Evolutionary conservation across 2,329 filamentous ascomycete species (phyloP), one percentile per base, ranked within the genome.

Genomic region (Colletotrichum cereale): DNA sequence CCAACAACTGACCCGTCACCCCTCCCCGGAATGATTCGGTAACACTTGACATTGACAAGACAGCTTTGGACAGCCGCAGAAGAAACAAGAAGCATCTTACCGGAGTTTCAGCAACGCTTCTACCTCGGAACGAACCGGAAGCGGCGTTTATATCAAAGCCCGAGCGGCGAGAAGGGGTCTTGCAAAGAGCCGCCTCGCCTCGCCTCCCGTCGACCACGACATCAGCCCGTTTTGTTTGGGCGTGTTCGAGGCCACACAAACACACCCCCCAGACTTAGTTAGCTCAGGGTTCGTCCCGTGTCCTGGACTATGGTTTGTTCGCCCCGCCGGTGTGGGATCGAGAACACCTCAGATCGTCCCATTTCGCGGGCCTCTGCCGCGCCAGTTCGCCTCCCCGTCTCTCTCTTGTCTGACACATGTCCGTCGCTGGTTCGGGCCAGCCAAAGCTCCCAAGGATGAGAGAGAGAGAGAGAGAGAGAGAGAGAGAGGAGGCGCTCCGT

Each of bases 231-330:
- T 26, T 26, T 16, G 47, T 6, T 7, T 18, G 21, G 40, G 18
- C 7, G 40, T 21, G 16, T 4, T 18, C 18, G 18, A 44, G 18
- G 40, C n/a, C 40, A 6, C 40, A 14, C 34, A 36, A 36, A 36
- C 40, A 2, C 5, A 21, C 42, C 42, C 21, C 42, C 21, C 14
- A 21, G 34, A 48, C 24, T 40, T 21, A n/a, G 26, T 34, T 31
- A 53, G 6, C 60, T 62, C 48, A 62, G 24, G 29, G 61, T 63
- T 63, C 61, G 24, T 63, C 61, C 61, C 47, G 12, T 63, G 21
- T 52, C 1, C 12, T 29, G 2, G 26, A 21, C 29, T 8, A 2
- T 21, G 1, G 4, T 14, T n/a, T 7, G 21, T 14, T n/a, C 14
- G 21, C 31, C 16, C 47, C 24, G 7, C 34, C 29, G 44, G 34